phyloP scores from a whole-genome alignment of 1,284 basidiomycete genomes.

The Heterobasidion irregulare region DNA sequence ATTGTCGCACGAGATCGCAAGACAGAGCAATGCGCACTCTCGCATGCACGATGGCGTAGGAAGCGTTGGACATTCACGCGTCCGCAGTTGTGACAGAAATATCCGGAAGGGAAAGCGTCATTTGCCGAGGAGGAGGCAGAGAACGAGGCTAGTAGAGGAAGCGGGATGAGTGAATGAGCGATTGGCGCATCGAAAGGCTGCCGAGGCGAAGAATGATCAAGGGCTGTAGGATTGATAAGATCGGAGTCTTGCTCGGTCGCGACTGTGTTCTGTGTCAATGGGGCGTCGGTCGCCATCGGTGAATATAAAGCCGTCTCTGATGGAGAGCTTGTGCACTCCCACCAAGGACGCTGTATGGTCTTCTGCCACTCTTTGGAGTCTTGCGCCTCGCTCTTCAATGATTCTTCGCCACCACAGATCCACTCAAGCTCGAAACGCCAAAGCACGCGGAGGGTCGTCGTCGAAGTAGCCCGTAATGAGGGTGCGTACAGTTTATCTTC shows the following conservation, averaged over 20 bases:
- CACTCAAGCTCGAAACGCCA: constrained; percentile 31
- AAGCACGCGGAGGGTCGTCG: neutral
- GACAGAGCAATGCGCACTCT: constrained; percentile 19
- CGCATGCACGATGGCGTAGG: constrained; percentile 30
- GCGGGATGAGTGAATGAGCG: constrained; percentile 1
- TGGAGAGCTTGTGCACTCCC: constrained; percentile 13
- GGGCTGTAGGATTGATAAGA: neutral
- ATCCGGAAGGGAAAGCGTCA: constrained; percentile 19
- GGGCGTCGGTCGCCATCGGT: neutral
- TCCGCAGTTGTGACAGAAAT: constrained; percentile 32
- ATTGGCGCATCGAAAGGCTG: neutral
- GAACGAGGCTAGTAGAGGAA: constrained; percentile 13
- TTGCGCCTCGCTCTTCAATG: constrained; percentile 10
- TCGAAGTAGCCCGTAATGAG: neutral
- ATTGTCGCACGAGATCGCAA: neutral
- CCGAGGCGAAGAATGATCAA: neutral
- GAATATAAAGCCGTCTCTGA: neutral
- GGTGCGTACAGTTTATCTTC: neutral
- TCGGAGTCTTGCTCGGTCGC: neutral
- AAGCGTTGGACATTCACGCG: constrained; percentile 31
- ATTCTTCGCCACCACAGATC: constrained; percentile 30
- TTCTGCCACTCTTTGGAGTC: constrained; percentile 3
- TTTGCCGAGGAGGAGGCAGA: constrained; percentile 13
- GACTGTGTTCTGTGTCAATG: neutral
- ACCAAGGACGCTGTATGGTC: constrained; percentile 24